Base-by-base conservation (phyloP, 495 filamentous ascomycete species). In the Penicillium herquei region DNA sequence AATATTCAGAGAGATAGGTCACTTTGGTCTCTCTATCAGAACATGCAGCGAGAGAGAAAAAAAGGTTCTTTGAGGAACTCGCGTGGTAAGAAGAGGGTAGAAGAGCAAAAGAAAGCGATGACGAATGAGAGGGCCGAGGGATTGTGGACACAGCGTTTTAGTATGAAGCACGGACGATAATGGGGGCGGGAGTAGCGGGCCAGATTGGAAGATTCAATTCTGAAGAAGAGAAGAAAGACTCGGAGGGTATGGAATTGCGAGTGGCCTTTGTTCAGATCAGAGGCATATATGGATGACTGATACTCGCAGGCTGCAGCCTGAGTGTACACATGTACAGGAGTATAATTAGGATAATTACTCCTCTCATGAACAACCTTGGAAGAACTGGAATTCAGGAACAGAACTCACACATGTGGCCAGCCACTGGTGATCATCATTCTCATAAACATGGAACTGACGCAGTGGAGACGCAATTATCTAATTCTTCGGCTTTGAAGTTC, bases 401-500 rank as follows among this genome's bases (percentile, higher is more conserved):
- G 21, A 26, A 26, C 21, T n/a, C 21, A 26, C 21, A 26, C 21
- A 26, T 26, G 21, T 26, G 21, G 21, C 21, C 21, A 26, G n/a
- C n/a, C n/a, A n/a, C n/a, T n/a, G n/a, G 21, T 26, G 21, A 26
- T 26, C 21, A 26, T 26, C 21, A 26, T 26, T 2, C 2, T 26
- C 21, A 26, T 26, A 58, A 58, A 58, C 58, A 39, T 64, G 58
- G 62, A 62, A 58, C 49, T 63, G 62, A 67, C 58, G 56, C 58
- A 56, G 68, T 69, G 66, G 70, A 43, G 65, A 60, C 66, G 60
- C 55, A 60, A 61, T 63, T 35, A 26, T 26, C 21, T 26, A 26
- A 26, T 26, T 51, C 44, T 42, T 32, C 34, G 14, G 42, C 44
- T 49, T 46, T 63, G 58, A 58, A 57, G 68, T 68, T 72, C 65